Evolutionary conservation across 805 yeast genomes (phyloP).

Genomic region (Kuraishia piskuri): DNA sequence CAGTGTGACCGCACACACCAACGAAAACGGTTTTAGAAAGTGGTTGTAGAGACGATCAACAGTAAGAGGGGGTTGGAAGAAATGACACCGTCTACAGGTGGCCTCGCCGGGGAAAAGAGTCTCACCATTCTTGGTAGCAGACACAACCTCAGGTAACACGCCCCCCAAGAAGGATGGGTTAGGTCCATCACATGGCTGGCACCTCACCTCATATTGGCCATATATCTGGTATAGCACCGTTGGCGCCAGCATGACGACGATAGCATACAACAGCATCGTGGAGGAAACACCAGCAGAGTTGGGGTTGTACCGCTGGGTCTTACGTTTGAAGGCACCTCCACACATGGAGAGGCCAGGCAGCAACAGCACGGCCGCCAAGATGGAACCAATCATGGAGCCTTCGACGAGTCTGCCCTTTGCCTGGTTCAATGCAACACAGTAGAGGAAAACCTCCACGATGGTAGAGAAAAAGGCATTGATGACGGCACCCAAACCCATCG

Average conservation of each 20-base stretch:
- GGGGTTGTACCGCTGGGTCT: conserved; percentile 93
- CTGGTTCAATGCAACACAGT: conserved; percentile 84
- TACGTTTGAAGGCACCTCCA: conserved; percentile 88
- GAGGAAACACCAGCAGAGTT: conserved; percentile 95
- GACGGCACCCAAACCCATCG: conserved; percentile 98
- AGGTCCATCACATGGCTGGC: conserved; percentile 43
- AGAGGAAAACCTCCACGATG: conserved; percentile 84
- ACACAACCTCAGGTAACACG: neutral
- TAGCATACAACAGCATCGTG: conserved; percentile 87
- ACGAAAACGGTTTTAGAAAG: conserved; percentile 75
- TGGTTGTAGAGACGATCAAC: conserved; percentile 57
- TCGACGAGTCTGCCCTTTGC: conserved; percentile 86
- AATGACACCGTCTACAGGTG: conserved; percentile 65
- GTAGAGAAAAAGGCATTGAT: conserved; percentile 97
- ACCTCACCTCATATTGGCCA: conserved; percentile 74
- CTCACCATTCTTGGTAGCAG: neutral
- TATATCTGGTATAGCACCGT: conserved; percentile 83
- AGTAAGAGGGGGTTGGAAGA: conserved; percentile 66
- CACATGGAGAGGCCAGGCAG: conserved; percentile 96
- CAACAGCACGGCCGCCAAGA: conserved; percentile 83
- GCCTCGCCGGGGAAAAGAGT: conserved; percentile 13
- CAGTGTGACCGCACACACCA: conserved; percentile 70
- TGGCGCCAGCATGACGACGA: conserved; percentile 88
- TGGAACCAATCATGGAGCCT: conserved; percentile 92
- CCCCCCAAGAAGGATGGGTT: neutral